Conservation (phyloP, 805 yeast genomes). For the Pichia nanzhaoensis region DNA sequence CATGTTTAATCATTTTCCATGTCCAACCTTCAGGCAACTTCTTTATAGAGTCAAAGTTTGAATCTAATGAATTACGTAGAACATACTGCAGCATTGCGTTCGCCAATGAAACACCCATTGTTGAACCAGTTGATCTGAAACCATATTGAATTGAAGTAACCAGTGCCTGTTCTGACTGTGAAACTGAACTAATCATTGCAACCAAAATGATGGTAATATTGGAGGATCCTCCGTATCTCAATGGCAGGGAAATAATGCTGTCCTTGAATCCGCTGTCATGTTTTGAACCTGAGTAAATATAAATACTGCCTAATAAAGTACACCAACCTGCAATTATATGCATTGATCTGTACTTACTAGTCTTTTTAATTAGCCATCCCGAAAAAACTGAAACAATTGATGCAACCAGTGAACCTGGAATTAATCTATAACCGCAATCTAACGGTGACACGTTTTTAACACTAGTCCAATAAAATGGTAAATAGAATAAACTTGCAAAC, state of each 20-base stretch:
- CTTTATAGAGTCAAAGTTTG: constrained; percentile 13
- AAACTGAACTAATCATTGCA: constrained; percentile 72
- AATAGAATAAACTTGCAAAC: constrained; percentile 57
- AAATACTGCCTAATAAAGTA: constrained; percentile 42
- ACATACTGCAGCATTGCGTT: constrained; percentile 39
- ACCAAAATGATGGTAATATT: constrained; percentile 65
- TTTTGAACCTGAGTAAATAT: constrained; percentile 24
- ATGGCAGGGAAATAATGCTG: constrained; percentile 39
- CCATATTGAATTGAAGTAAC: constrained; percentile 87
- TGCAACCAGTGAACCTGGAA: constrained; percentile 60
- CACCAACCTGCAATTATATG: constrained; percentile 32
- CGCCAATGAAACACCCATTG: constrained; percentile 45
- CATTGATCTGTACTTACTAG: constrained; percentile 57
- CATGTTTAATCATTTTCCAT: constrained; percentile 8
- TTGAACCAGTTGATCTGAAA: constrained; percentile 49
- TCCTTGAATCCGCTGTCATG: constrained; percentile 30
- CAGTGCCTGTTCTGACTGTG: constrained; percentile 64
- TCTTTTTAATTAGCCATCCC: constrained; percentile 59
- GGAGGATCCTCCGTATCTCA: constrained; percentile 62
- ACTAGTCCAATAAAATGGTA: constrained; percentile 52
- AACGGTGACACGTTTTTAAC: constrained; percentile 25
- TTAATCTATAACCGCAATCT: constrained; percentile 35
- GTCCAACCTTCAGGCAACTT: constrained; percentile 14
- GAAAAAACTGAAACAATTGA: constrained; percentile 60
- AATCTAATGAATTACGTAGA: constrained; percentile 12